phyloP scores from a whole-genome alignment of 163 green algal genomes.

The Coccomyxa subellipsoidea region DNA sequence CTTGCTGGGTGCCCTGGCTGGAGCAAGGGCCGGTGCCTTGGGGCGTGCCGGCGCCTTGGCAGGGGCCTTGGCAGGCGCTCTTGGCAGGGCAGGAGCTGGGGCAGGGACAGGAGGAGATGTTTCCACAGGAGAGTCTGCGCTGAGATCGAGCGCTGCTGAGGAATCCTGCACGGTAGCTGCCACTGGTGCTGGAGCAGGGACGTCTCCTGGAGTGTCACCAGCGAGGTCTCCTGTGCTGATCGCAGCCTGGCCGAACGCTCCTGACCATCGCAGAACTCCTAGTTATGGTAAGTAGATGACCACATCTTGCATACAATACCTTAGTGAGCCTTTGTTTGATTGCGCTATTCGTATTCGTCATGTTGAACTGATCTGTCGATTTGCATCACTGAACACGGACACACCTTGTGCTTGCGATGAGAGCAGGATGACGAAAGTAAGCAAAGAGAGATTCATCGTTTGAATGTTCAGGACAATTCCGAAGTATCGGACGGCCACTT shows the following conservation, averaged over 20 bases:
- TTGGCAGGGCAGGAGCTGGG: not conserved
- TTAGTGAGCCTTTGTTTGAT: too few relatives aligned
- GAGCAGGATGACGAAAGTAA: too few relatives aligned
- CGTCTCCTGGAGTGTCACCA: not conserved
- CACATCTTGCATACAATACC: too few relatives aligned
- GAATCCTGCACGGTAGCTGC: not conserved
- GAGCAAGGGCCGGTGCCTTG: not conserved
- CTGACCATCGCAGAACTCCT: not conserved
- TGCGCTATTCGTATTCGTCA: too few relatives aligned
- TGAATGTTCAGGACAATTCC: too few relatives aligned
- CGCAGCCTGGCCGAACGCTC: not conserved
- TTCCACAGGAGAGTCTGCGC: not conserved
- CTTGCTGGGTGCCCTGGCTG: not conserved
- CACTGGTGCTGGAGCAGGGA: not conserved
- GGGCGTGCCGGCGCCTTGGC: not conserved
- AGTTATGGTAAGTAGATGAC: too few relatives aligned
- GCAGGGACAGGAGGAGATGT: not conserved
- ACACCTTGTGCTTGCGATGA: too few relatives aligned
- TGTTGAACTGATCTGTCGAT: too few relatives aligned
- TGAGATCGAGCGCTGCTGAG: not conserved
- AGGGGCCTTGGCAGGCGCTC: not conserved
- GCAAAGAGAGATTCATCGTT: too few relatives aligned
- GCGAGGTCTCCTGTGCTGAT: not conserved
- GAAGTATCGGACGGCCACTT: too few relatives aligned
- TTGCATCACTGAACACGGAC: too few relatives aligned